These are phyloP conservation scores for Austroboletus festivus DNA, from an alignment of 768 basidiomycete genomes.

Conservation along the genomic window DNA sequence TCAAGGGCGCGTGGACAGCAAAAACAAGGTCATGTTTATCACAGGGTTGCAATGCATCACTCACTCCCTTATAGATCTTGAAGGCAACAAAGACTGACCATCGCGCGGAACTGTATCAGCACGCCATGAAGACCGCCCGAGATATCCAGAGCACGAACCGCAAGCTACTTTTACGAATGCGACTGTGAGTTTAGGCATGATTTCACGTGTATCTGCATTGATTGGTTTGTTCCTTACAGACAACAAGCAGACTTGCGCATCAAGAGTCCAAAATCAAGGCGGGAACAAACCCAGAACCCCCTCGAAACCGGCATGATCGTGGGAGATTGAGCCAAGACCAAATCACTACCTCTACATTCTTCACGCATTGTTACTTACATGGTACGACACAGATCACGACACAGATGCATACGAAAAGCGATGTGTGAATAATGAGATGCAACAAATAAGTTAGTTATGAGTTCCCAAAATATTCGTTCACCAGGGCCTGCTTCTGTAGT, in stretches of 20 bases:
- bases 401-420: not conserved
- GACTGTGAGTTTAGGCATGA: conserved; percentile 51
- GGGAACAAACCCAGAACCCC: conserved; percentile 18
- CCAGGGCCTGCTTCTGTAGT: conserved; percentile 75
- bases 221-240: conserved; percentile 36
- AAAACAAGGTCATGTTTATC: conserved; percentile 66
- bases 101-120: conserved; percentile 70
- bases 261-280: conserved; percentile 52
- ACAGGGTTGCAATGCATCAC: not conserved
- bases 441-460: conserved; percentile 14
- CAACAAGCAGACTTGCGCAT: conserved; percentile 80
- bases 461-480: conserved; percentile 75
- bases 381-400: too few species aligned
- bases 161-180: conserved; percentile 79
- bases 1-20: conserved; percentile 81
- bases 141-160: conserved; percentile 72
- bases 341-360: too few species aligned
- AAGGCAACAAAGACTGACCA: conserved; percentile 77
- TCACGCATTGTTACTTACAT: too few species aligned
- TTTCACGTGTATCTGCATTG: not conserved
- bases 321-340: not conserved
- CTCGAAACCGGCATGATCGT: conserved; percentile 11
- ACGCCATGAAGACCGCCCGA: conserved; percentile 68
- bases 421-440: conserved; percentile 1
- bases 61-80: conserved; percentile 53